Evolutionary conservation across 208 protist genomes (phyloP).

Genomic region (Leishmania arabica): DNA sequence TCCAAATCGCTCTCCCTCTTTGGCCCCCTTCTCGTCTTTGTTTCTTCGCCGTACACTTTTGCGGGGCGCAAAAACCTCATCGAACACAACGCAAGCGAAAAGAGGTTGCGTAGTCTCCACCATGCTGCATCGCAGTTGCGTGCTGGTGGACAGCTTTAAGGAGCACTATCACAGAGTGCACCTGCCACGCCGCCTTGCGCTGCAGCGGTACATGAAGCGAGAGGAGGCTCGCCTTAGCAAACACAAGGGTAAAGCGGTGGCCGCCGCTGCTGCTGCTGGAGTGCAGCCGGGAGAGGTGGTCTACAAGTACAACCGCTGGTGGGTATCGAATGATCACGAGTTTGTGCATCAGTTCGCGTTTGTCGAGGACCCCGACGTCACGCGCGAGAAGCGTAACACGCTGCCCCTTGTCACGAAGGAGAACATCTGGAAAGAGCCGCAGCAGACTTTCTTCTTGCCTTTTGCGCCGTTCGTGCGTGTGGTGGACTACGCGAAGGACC

Average conservation of each 20-base stretch:
- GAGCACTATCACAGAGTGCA: conserved; percentile 92
- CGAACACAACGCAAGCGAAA: too few relatives aligned
- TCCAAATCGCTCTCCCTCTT: not conserved
- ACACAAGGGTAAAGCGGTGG: conserved; percentile 20
- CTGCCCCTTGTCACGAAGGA: conserved; percentile 80
- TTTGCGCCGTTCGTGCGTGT: conserved; percentile 88
- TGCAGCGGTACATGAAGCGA: conserved; percentile 70
- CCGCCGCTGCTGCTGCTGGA: conserved; percentile 5
- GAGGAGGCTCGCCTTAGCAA: conserved; percentile 42
- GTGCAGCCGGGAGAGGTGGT: conserved; percentile 42
- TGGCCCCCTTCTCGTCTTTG: not conserved
- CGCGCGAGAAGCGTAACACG: conserved; percentile 51
- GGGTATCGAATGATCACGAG: conserved; percentile 89
- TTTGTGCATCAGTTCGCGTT: conserved; percentile 90
- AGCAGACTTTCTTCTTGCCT: conserved; percentile 88
- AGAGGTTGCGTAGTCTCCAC: not conserved
- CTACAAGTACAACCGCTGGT: conserved; percentile 93
- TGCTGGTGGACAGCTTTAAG: conserved; percentile 79
- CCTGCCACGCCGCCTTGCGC: conserved; percentile 72
- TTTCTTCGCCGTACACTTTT: not conserved
- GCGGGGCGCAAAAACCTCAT: not conserved
- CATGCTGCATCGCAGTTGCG: conserved; percentile 66
- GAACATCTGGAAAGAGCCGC: conserved; percentile 84
- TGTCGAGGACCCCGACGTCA: conserved; percentile 88
- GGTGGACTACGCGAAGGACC: conserved; percentile 88